Base-by-base conservation (phyloP, 2,329 filamentous ascomycete species). In the Aspergillus ruber region DNA sequence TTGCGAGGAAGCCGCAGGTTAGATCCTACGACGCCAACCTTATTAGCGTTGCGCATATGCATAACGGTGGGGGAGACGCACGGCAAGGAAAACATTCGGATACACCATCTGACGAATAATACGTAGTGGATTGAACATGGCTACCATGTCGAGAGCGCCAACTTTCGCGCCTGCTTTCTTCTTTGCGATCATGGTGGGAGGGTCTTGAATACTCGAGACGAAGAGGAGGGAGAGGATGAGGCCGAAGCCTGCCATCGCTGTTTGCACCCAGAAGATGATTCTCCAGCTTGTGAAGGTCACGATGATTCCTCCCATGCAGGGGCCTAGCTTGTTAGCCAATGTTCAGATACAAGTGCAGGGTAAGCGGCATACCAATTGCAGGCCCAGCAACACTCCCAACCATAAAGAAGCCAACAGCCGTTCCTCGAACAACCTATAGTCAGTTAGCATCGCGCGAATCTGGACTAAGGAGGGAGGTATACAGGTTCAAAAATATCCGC, bases 251-350 rank as follows among this genome's bases (percentile, higher is more conserved):
- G 83, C 82, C 42, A 89, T 75, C 1, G 76, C 85, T 1, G 83
- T 82, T 62, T 90, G 86, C 1, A 90, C 71, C 83, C 85, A 90
- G 70, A 88, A 90, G 49, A 90, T 89, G 46, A 81, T 79, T 17
- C 85, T 79, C 87, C 87, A 91, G 3, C 75, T 78, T 3, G 77
- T 74, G 63, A 82, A 90, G 0, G 86, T 90, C 32, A 90, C 85
- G 45, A 91, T 87, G 45, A 90, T 81, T 29, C 86, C 87, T 23
- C 86, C 86, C 8, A 90, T 72, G 57, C 88, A 86, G 8, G 69
- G 68, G 6, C 63, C 64, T 40, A 12, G 9, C 13, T n/a, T 15
- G 36, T 58, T 15, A 57, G 41, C 39, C 9, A 27, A 27, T 6
- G 15, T 23, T 9, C 15, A 23, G 47, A 23, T 9, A 5, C 15